Base-by-base conservation (phyloP, 768 basidiomycete genomes). In the Rhizopogon roseolus region DNA sequence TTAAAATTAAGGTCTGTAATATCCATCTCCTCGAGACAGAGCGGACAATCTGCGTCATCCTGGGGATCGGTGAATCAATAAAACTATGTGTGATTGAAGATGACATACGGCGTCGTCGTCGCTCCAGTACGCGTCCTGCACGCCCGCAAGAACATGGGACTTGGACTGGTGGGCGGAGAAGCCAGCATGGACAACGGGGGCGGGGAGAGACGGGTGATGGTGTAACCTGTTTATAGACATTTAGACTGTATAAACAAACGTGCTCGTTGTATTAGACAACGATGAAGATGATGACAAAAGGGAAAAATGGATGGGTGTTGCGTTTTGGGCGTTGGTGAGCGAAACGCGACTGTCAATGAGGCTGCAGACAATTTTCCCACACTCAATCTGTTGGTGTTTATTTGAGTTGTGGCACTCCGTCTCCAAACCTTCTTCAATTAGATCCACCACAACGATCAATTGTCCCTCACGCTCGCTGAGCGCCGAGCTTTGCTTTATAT, bases 21-120 rank as follows among this genome's bases (percentile, higher is more conserved):
- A 74, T 98, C 97, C 88, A 99, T 93, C 76, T 97, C 94, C 67
- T 98, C 96, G 41, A 98, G 84, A 74, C 97, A 99, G 55, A 99
- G 82, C 42, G 97, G 93, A 74, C 97, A 99, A 65, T 98, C 97
- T 57, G 90, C 90, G 66, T 98, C 94, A 69, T 98, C 96, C 96
- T 98, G 62, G 2, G 58, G 48, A 62, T 63, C 65, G 53, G 56
- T 36, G n/a, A 48, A 58, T 41, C 53, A 52, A 60, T 38, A 57
- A 58, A 50, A 57, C 36, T 54, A 48, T 41, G 53, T 49, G 59
- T 37, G 37, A 53, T 50, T 38, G 58, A 36, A 42, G 41, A 55
- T 16, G 53, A 71, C 82, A 66, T 67, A 89, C 90, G 52, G 85
- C 80, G 66, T 93, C 91, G 71, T 93, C 91, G 72, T 93, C 91